phyloP scores from a whole-genome alignment of 495 filamentous ascomycete genomes.

The Apiosordaria backusii region DNA sequence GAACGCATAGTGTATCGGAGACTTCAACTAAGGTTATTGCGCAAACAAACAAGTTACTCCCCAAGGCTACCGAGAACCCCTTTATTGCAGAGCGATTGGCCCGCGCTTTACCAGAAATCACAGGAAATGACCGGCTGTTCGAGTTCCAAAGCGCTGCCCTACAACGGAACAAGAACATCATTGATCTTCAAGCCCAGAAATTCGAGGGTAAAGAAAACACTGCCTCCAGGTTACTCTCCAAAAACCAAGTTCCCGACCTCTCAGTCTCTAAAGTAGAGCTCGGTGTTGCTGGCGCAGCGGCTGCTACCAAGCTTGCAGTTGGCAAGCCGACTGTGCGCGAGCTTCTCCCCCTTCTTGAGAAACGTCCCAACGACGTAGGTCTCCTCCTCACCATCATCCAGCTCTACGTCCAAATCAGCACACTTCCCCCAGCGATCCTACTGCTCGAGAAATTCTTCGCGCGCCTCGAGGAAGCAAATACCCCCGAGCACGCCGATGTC shows the following conservation, averaged over 20 bases:
- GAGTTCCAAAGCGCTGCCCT: slow-evolving; percentile 68
- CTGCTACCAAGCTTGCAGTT: slow-evolving; percentile 58
- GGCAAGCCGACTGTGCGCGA: slow-evolving; percentile 68
- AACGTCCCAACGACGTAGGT: slow-evolving; percentile 77
- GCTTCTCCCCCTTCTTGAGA: slow-evolving; percentile 70
- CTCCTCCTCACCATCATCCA: slow-evolving; percentile 80
- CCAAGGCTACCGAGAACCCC: slow-evolving; percentile 64
- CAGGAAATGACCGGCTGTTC: slow-evolving; percentile 70
- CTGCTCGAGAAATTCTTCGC: slow-evolving; percentile 72
- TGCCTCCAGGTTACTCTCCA: slow-evolving; percentile 55
- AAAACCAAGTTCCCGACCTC: slow-evolving; percentile 48
- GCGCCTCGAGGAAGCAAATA: slow-evolving; percentile 63
- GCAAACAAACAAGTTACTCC: slow-evolving; percentile 69
- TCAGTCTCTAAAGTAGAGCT: slow-evolving; percentile 59
- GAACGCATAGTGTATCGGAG: slow-evolving; percentile 63
- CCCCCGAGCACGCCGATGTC: slow-evolving; percentile 55
- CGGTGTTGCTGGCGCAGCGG: slow-evolving; percentile 78
- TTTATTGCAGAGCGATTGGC: slow-evolving; percentile 69
- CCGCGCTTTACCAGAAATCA: slow-evolving; percentile 53
- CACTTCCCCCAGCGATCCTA: slow-evolving; percentile 69
- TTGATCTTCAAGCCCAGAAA: slow-evolving; percentile 78
- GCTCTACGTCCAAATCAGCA: slow-evolving; percentile 71
- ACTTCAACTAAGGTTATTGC: slow-evolving; percentile 72
- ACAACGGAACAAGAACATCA: slow-evolving; percentile 62
- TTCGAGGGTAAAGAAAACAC: slow-evolving; percentile 66